A percentile compares a stretch with the other conserved stretches of the same genome.
These are phyloP conservation scores for Physcomitrium patens DNA, from an alignment of 225 moss, liverwort and hornwort genomes.

Conservation along the genomic window DNA sequence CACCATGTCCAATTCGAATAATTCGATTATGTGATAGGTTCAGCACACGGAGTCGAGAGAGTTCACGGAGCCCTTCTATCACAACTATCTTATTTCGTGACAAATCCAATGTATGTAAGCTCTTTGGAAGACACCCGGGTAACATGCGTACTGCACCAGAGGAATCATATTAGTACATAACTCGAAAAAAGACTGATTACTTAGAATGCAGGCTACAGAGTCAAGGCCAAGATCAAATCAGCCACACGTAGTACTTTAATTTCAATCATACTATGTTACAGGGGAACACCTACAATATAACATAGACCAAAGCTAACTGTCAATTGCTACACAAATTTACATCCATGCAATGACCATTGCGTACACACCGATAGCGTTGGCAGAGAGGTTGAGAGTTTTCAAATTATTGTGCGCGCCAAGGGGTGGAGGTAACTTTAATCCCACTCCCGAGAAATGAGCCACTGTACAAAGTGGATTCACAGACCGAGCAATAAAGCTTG, in stretches of 20 bases:
- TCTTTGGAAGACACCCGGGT: conserved; percentile 78
- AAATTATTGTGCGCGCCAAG: conserved; percentile 70
- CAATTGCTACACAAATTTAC: not conserved
- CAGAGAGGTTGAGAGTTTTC: conserved; percentile 84
- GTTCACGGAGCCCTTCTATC: conserved; percentile 84
- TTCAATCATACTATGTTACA: not conserved
- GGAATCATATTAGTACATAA: conserved; percentile 24
- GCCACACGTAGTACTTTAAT: not conserved
- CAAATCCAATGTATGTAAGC: conserved; percentile 79
- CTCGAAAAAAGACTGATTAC: not conserved
- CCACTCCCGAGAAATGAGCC: conserved; percentile 89
- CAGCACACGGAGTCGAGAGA: conserved; percentile 78
- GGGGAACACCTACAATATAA: not conserved
- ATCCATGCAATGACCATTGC: not conserved
- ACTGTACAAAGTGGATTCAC: conserved; percentile 82
- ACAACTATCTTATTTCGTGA: conserved; percentile 85
- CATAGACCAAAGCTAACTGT: not conserved
- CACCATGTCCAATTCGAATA: conserved; percentile 91
- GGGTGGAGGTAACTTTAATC: conserved; percentile 68
- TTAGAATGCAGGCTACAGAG: conserved; percentile 1
- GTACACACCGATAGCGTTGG: conserved; percentile 67
- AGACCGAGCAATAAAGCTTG: conserved; percentile 68
- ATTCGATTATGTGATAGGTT: conserved; percentile 87
- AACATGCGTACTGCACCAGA: conserved; percentile 69
- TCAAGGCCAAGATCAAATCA: not conserved